Conservation (phyloP, 352 stramenopile species). For the Pythium scleroteichum region DNA sequence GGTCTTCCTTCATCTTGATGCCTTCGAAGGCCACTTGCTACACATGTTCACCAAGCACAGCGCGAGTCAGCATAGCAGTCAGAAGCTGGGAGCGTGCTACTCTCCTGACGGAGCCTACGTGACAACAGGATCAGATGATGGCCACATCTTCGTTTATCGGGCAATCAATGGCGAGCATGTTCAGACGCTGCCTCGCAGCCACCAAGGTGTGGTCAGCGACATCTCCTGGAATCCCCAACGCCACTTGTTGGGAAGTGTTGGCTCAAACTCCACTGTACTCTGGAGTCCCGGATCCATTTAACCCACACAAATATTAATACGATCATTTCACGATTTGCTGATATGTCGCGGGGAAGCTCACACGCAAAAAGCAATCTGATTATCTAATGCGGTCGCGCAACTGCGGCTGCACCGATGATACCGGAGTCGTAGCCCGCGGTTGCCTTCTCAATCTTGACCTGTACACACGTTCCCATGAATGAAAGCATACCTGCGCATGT, state of each 20-base stretch:
- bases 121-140: slow-evolving; percentile 69
- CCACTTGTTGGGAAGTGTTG: slow-evolving; percentile 72
- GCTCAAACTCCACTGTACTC: slow-evolving; percentile 73
- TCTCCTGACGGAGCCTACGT: slow-evolving; percentile 79
- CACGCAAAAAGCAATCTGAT: not conserved
- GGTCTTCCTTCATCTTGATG: slow-evolving; percentile 81
- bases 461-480: too few relatives aligned
- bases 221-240: slow-evolving; percentile 85
- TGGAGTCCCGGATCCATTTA: slow-evolving; percentile 47
- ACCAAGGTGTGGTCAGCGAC: slow-evolving; percentile 64
- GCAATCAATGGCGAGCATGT: slow-evolving; percentile 57
- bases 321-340: not conserved
- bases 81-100: slow-evolving; percentile 66
- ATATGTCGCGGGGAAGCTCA: not conserved
- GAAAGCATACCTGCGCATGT: too few relatives aligned
- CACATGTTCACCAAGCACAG: slow-evolving; percentile 70
- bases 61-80: slow-evolving; percentile 30
- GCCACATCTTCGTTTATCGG: slow-evolving; percentile 72
- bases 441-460: slow-evolving; percentile 79
- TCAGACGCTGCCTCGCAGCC: slow-evolving; percentile 52
- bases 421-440: slow-evolving; percentile 82
- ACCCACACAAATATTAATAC: not conserved
- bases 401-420: slow-evolving; percentile 74
- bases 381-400: slow-evolving; percentile 13
- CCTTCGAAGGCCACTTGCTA: slow-evolving; percentile 80